These are phyloP conservation scores for Saccharomycopsis guyanensis DNA, from an alignment of 805 yeast genomes.

Conservation along the genomic window DNA sequence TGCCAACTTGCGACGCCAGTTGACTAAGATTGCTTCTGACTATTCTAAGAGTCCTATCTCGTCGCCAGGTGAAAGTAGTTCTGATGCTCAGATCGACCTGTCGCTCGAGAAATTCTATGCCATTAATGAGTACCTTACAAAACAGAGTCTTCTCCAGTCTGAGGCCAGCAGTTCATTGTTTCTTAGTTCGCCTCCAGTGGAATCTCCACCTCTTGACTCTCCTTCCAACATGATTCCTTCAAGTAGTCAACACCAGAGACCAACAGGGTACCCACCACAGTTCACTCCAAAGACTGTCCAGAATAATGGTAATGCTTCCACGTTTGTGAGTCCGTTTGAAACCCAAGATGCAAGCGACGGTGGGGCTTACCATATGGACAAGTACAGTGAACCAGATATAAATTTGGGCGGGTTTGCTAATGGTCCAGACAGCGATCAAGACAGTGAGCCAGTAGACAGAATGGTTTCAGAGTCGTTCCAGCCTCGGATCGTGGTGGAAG, in stretches of 20 bases:
- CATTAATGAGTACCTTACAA: background rate
- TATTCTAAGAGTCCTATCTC: background rate
- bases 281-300: background rate
- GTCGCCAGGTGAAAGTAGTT: background rate
- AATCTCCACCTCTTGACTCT: background rate
- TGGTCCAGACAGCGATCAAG: background rate
- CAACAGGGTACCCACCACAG: too few species aligned
- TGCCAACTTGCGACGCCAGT: constrained; percentile 4
- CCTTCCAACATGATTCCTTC: background rate
- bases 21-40: constrained; percentile 1
- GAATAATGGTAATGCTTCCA: background rate
- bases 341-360: background rate
- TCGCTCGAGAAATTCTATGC: background rate
- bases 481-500: too few species aligned
- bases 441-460: too few species aligned
- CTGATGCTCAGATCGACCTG: background rate
- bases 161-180: background rate
- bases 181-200: background rate
- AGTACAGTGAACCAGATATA: background rate
- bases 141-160: background rate
- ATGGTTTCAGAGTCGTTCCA: too few species aligned
- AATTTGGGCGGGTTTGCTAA: background rate
- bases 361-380: background rate
- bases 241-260: too few species aligned
- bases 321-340: background rate